phyloP scores from a whole-genome alignment of 2,329 filamentous ascomycete genomes.

The Pestalotiopsis sp. region DNA sequence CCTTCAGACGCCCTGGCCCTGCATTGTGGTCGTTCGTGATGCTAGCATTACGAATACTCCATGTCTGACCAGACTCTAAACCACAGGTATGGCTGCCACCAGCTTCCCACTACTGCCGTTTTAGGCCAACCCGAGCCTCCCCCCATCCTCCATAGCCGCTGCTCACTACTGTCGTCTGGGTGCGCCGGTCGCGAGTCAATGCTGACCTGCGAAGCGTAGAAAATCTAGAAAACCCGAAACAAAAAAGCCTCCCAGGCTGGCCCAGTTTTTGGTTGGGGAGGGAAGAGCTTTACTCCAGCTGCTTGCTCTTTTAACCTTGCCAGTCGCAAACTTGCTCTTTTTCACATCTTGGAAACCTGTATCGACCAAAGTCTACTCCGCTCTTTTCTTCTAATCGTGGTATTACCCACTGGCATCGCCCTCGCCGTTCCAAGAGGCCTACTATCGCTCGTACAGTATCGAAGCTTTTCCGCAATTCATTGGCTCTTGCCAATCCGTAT shows the following conservation, averaged over 20 bases:
- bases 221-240: slow-evolving; percentile 3
- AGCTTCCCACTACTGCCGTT: not conserved
- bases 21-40: not conserved
- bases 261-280: not conserved
- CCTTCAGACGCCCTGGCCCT: not conserved
- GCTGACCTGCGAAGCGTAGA: slow-evolving; percentile 9
- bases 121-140: not conserved
- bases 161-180: not conserved
- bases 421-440: not conserved
- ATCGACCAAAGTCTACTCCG: not conserved
- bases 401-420: not conserved
- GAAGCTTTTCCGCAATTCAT: not conserved
- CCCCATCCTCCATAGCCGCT: not conserved
- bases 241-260: not conserved
- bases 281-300: not conserved
- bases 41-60: slow-evolving; percentile 1
- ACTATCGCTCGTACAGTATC: not conserved
- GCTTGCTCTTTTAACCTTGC: not conserved
- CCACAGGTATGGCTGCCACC: not conserved
- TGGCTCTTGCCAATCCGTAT: not conserved
- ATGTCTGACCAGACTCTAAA: not conserved
- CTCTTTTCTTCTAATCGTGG: not conserved
- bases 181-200: slow-evolving; percentile 7
- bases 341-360: not conserved
- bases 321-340: not conserved